Evolutionary conservation across 169 alveolate genomes (phyloP), one percentile per base, ranked within the genome.

Genomic region (Eimeria sp.): DNA sequence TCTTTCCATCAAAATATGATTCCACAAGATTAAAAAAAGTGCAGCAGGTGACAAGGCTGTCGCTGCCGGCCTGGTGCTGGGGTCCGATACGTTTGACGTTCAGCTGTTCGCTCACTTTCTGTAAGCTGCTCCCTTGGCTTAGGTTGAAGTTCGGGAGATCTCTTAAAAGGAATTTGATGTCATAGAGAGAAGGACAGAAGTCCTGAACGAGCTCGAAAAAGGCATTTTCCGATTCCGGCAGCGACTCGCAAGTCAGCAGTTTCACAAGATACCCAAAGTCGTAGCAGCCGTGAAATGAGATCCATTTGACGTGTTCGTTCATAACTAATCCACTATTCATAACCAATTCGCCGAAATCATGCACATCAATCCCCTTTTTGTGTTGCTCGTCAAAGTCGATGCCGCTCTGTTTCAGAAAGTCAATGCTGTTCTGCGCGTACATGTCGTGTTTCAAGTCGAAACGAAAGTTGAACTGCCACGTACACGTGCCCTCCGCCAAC

Each of bases 41-140:
- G 47, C 99, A 97, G 82, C 99, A 98, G 3, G 99, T 99, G 54
- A 99, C 99, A 27, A 99, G 97, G 34, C 99, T 98, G 96, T 99
- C 99, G 94, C 99, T 98, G 75, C 99, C 99, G 5, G 99, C 99
- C 96, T 99, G 99, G 95, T 99, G 99, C 78, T 98, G 99, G 76
- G 99, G 99, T 43, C 99, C 99, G 25, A 99, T 98, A 87, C 99
- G 97, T 92, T 98, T 97, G 20, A 99, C 98, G 40, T 95, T 88
- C n/a, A 97, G 95, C 58, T 97, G 95, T 84, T 97, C 96, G 91
- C 97, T 89, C 73, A 97, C 95, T 78, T 97, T 95, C 63, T 96
- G 96, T 82, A 96, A 91, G 91, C 98, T 95, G 57, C 87, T 70
- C 58, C 96, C 97, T 73, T 95, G 93, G 57, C 87, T 94, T 22